These are phyloP conservation scores for Nephelium lappaceum DNA, from an alignment of 345 rosid species.

Conservation along the genomic window DNA sequence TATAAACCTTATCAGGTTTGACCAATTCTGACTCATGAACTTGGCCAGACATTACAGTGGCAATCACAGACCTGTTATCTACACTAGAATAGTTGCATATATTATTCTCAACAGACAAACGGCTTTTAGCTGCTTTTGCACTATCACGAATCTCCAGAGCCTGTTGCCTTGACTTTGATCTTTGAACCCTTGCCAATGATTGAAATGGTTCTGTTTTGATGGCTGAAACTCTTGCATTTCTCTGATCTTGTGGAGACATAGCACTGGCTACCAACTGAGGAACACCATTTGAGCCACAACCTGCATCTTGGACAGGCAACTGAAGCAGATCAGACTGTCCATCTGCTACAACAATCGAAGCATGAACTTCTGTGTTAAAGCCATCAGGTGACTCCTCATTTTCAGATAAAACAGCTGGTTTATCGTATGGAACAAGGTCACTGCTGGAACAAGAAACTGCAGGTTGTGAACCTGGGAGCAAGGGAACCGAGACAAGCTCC, in stretches of 20 bases:
- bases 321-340: slow-evolving; percentile 34
- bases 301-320: slow-evolving; percentile 22
- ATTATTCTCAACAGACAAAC: slow-evolving; percentile 31
- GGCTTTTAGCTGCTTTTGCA: slow-evolving; percentile 46
- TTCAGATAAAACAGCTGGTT: slow-evolving; percentile 35
- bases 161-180: slow-evolving; percentile 77
- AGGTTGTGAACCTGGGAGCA: slow-evolving; percentile 47
- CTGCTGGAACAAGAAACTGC: slow-evolving; percentile 39
- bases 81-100: slow-evolving; percentile 27
- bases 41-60: slow-evolving; percentile 42
- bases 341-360: slow-evolving; percentile 34
- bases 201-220: slow-evolving; percentile 35
- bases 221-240: slow-evolving; percentile 34
- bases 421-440: slow-evolving; percentile 37
- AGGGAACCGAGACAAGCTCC: slow-evolving; percentile 66
- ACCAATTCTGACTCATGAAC: slow-evolving; percentile 31
- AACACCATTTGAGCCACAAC: slow-evolving; percentile 34
- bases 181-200: slow-evolving; percentile 65
- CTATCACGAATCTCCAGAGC: slow-evolving; percentile 68
- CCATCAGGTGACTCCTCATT: slow-evolving; percentile 28
- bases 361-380: slow-evolving; percentile 22
- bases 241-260: slow-evolving; percentile 48
- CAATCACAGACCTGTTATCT: slow-evolving; percentile 38
- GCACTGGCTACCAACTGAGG: slow-evolving; percentile 37
- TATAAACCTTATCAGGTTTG: slow-evolving; percentile 33